Percentiles rank a stretch among this genome's conserved stretches.
Evolutionary conservation across 1,284 basidiomycete species (phyloP).

Genomic region (Exsudoporus floridanus): DNA sequence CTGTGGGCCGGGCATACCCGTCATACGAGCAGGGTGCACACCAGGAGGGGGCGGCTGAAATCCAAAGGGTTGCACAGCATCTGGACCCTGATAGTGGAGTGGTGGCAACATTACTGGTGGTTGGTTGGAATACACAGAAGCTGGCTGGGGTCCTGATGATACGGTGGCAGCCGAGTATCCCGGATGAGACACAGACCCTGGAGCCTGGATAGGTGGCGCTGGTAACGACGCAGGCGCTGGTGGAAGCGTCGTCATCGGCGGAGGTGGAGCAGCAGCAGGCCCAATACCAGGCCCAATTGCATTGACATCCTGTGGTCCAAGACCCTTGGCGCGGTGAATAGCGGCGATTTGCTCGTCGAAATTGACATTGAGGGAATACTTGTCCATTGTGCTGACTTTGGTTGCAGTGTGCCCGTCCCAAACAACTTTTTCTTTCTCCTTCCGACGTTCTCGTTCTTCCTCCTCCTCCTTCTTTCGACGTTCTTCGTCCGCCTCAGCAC

Average conservation of each 20-base stretch:
- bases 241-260: conserved; percentile 56
- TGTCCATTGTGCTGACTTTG: conserved; percentile 84
- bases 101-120: conserved; percentile 77
- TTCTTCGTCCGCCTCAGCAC: conserved; percentile 87
- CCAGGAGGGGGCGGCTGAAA: conserved; percentile 63
- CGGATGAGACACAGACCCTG: conserved; percentile 40
- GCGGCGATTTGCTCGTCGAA: conserved; percentile 95
- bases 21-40: conserved; percentile 52
- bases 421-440: conserved; percentile 87
- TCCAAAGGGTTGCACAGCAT: conserved; percentile 73
- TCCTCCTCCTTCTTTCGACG: conserved; percentile 82
- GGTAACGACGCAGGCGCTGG: conserved; percentile 66
- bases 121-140: conserved; percentile 59
- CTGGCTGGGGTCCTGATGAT: conserved; percentile 78
- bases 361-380: conserved; percentile 87
- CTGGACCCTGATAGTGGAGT: conserved; percentile 76
- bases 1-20: conserved; percentile 52
- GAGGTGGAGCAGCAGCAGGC: conserved; percentile 67
- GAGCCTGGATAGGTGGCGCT: conserved; percentile 52
- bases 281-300: conserved; percentile 84
- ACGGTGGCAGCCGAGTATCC: conserved; percentile 73
- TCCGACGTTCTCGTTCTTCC: conserved; percentile 72
- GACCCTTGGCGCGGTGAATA: conserved; percentile 85
- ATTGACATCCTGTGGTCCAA: conserved; percentile 75
- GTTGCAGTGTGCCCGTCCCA: conserved; percentile 96